Conservation (phyloP, 257 asterid genomes). For the Solanum chiquidenum region DNA sequence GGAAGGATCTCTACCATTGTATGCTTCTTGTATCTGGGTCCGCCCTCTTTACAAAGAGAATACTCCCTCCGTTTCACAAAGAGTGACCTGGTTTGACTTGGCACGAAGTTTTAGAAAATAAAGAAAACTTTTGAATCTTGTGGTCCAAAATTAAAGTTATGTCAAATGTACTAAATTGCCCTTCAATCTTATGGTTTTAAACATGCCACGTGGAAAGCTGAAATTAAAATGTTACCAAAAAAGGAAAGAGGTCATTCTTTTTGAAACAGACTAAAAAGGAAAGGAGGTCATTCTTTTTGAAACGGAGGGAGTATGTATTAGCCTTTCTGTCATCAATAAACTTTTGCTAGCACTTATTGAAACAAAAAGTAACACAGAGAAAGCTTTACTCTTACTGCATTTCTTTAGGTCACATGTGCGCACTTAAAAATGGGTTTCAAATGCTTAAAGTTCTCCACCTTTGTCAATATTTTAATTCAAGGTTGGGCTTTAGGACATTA, state of each 20-base stretch:
- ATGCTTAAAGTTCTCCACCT: not conserved
- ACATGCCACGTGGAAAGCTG: too few relatives aligned
- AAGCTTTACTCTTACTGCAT: not conserved
- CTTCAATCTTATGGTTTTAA: too few relatives aligned
- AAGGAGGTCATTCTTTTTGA: too few relatives aligned
- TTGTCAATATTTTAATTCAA: not conserved
- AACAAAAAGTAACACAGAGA: not conserved
- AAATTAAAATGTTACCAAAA: too few relatives aligned
- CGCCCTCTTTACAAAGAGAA: not conserved
- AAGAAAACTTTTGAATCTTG: too few relatives aligned
- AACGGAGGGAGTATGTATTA: not conserved
- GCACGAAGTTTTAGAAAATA: too few relatives aligned
- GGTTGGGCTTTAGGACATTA: not conserved
- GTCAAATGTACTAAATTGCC: too few relatives aligned
- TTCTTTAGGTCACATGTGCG: not conserved
- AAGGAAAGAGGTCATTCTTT: too few relatives aligned
- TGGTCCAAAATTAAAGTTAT: too few relatives aligned
- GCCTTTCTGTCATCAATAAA: not conserved
- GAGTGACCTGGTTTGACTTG: too few relatives aligned
- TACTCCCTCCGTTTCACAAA: too few relatives aligned
- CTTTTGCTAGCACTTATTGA: not conserved
- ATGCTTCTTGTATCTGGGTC: not conserved
- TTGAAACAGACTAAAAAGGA: too few relatives aligned
- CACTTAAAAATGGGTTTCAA: not conserved
- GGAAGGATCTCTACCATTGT: not conserved